Evolutionary conservation across 179 eudicot species (phyloP), one percentile per base, ranked within the genome.

Genomic region (Beta lomatogona): DNA sequence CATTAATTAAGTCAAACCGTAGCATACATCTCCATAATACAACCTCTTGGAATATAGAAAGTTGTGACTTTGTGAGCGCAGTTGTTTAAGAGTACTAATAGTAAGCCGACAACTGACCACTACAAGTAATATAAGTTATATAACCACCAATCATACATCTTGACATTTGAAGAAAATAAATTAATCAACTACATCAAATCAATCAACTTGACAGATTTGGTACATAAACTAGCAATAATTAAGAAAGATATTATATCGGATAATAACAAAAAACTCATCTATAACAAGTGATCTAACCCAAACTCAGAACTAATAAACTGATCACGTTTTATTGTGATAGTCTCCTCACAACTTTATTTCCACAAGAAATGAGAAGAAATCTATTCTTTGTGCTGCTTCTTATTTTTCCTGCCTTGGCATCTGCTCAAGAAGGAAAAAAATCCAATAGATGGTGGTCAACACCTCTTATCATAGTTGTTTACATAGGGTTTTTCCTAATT

Each of bases 101-200:
- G 71, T 54, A 46, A 46, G 28, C 5, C 19, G 50, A 18, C 64
- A 19, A 69, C 66, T 61, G 19, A 61, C 66, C 12, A 61, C 73
- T 44, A 36, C 41, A 1, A 36, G 41, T 36, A 36, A 36, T 36
- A 36, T 36, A 36, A 36, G 3, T 36, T 36, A 36, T 36, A 36
- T 36, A 36, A 46, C 16, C 55, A 48, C 25, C 28, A 46, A 70
- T 70, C 73, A 70, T 85, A 64, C 53, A 81, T 46, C 79, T 86
- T 55, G 68, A 77, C 15, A 25, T 50, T 5, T 21, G 4, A 52
- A 21, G 1, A n/a, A 45, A 46, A 12, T 22, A 11, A 25, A 73
- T 22, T 13, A 66, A 12, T 22, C 19, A 52, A 50, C 12, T 52
- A 50, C 21, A 45, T 72, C 41, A 22, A 50, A 52, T 73, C 2